Evolutionary conservation across 1,284 basidiomycete genomes (phyloP), one percentile per base, ranked within the genome.

Genomic region (Apiotrichum siamense): DNA sequence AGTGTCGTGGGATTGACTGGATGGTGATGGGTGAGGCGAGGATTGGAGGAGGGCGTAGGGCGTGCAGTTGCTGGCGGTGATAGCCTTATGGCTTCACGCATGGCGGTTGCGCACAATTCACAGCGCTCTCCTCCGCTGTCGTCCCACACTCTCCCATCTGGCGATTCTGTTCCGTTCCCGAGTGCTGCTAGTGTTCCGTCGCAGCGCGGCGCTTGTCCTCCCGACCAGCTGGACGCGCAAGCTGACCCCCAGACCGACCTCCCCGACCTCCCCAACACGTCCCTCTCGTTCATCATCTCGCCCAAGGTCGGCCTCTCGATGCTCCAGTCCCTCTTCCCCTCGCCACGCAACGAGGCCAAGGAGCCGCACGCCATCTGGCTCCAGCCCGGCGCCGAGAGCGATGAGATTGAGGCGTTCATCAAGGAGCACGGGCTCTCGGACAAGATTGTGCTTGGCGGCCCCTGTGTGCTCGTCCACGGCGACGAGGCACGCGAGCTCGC

Each of bases 301-400:
- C 79, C 85, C 21, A 81, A 81, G 73, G 82, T 84, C 32, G 64
- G 61, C 21, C 45, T 68, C 18, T 38, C 47, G 4, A 61, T 73
- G 45, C 63, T 73, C 38, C 43, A 70, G 60, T 48, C 52, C 23
- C 51, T 66, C 23, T 67, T 87, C 84, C 39, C 49, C 15, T 42
- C 40, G n/a, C 87, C 86, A 10, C 77, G 86, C 39, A 76, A 75
- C 23, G 60, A 86, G 44, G 73, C 87, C 58, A 76, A 84, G 23
- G 72, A 75, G 27, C 76, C 88, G 11, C 82, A 83, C 17, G 78
- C 81, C 1, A 76, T 90, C 41, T 92, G 88, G 88, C 79, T 91
- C 35, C 88, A 92, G 70, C 88, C 88, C 13, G 88, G 88, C 23
- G 86, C 87, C 11, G 83, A 85, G 59, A 83, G 87, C 63, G 79